phyloP scores from a whole-genome alignment of 2,329 filamentous ascomycete species.

The Myriosclerotinia scirpicola region DNA sequence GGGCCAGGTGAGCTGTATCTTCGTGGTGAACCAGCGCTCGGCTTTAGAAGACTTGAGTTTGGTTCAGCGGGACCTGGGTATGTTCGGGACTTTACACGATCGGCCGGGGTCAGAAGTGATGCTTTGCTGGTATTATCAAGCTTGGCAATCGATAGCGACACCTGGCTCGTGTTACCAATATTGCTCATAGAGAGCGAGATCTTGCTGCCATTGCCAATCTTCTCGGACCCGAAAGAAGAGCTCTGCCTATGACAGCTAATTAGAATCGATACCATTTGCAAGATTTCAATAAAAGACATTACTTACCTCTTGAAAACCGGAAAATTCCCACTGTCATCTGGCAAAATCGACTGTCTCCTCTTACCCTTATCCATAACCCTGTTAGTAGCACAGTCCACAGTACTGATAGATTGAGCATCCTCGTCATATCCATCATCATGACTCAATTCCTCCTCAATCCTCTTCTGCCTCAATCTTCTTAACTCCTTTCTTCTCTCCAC shows the following conservation, averaged over 20 bases:
- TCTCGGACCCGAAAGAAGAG: slow-evolving; percentile 2
- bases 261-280: neutral
- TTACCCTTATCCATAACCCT: slow-evolving; percentile 3
- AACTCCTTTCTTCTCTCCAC: slow-evolving; percentile 56
- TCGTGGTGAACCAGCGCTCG: slow-evolving; percentile 26
- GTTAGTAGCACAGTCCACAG: slow-evolving; percentile 19
- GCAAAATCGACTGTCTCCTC: slow-evolving; percentile 21
- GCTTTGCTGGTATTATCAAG: slow-evolving; percentile 6
- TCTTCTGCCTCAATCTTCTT: slow-evolving; percentile 54
- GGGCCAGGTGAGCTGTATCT: slow-evolving; percentile 34
- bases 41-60: slow-evolving; percentile 25
- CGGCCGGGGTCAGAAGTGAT: neutral
- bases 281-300: neutral
- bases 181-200: slow-evolving; percentile 1
- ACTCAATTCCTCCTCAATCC: slow-evolving; percentile 59
- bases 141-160: neutral
- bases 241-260: neutral
- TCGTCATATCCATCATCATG: slow-evolving; percentile 47
- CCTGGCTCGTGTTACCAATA: slow-evolving; percentile 2
- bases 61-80: slow-evolving; percentile 6
- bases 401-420: slow-evolving; percentile 38
- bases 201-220: neutral
- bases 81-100: slow-evolving; percentile 10
- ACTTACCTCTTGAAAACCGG: slow-evolving; percentile 20
- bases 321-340: slow-evolving; percentile 23